Percentiles rank a stretch among this genome's conserved stretches.
Conservation (phyloP, 164 flowering plant species). For the Stephania japonica region DNA sequence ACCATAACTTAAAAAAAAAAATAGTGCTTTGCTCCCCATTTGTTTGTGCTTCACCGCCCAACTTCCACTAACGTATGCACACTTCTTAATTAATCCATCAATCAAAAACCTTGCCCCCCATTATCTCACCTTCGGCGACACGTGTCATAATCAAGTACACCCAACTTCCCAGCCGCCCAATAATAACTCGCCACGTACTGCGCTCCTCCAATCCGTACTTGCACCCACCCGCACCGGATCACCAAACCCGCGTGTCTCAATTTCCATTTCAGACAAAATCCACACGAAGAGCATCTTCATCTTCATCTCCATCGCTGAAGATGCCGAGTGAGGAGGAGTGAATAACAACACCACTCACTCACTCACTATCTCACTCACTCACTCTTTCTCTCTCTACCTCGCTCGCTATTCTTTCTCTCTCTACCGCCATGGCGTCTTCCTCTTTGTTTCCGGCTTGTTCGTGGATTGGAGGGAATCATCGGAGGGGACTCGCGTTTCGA, state of each 20-base stretch:
- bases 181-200: background rate
- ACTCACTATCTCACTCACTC: background rate
- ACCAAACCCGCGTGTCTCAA: background rate
- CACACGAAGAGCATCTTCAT: slow-evolving; percentile 16
- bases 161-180: background rate
- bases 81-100: too few species aligned
- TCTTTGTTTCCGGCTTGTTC: slow-evolving; percentile 26
- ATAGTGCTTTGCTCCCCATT: too few species aligned
- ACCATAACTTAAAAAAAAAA: too few species aligned
- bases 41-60: too few species aligned
- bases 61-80: too few species aligned
- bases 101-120: too few species aligned
- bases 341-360: background rate
- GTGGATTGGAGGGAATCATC: slow-evolving; percentile 15
- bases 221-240: background rate
- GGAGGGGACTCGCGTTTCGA: background rate
- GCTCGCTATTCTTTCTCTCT: too few species aligned
- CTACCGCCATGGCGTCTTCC: slow-evolving; percentile 34
- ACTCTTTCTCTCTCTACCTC: too few species aligned
- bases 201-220: background rate
- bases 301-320: slow-evolving; percentile 8
- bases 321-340: slow-evolving; percentile 2
- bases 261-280: slow-evolving; percentile 18
- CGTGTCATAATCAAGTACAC: background rate
- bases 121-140: too few species aligned